phyloP scores from a whole-genome alignment of 257 asterid species.

The Gentiana dahurica region DNA sequence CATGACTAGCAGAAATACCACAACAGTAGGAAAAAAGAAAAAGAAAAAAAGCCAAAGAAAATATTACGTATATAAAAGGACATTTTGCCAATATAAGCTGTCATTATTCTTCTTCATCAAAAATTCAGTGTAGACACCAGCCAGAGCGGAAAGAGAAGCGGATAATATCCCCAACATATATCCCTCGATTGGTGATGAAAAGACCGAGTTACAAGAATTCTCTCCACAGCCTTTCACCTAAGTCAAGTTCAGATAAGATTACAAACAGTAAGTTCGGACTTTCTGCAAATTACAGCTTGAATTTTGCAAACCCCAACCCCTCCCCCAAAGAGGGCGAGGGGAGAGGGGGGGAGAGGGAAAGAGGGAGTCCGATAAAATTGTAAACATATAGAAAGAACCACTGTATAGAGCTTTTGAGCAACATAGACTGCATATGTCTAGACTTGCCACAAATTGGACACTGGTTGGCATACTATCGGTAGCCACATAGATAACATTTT shows the following conservation, averaged over 20 bases:
- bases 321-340: no score
- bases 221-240: conserved; percentile 96
- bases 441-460: no score
- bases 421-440: no score
- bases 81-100: conserved; percentile 95
- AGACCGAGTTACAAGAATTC: conserved; percentile 77
- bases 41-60: background rate
- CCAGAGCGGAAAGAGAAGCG: conserved; percentile 94
- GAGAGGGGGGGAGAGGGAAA: no score
- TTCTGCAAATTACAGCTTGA: no score
- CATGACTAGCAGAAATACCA: no score
- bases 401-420: no score
- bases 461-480: background rate
- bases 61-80: conserved; percentile 70
- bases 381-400: no score
- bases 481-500: background rate
- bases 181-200: conserved; percentile 90
- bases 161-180: conserved; percentile 76
- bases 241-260: conserved; percentile 10
- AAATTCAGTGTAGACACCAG: conserved; percentile 97
- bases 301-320: no score
- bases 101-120: conserved; percentile 98
- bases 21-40: background rate
- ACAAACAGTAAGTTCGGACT: background rate
- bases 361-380: no score